Conservation (phyloP, 257 asterid species). For the Solanum virginianum region DNA sequence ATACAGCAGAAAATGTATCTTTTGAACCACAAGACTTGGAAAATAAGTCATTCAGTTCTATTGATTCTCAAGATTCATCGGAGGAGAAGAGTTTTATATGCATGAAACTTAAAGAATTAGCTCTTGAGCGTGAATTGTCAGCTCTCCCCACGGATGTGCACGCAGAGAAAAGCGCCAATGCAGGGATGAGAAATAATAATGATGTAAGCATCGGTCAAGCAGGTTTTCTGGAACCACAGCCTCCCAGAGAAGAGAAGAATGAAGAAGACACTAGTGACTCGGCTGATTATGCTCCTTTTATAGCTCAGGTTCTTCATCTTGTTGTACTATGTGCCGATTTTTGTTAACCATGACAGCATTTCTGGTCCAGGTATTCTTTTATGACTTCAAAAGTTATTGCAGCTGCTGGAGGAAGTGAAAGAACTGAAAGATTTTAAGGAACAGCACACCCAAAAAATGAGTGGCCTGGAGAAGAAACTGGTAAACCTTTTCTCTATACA, state of each 20-base stretch:
- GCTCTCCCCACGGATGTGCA: conserved; percentile 5
- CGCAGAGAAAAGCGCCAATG: conserved; percentile 14
- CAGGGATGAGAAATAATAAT: conserved; percentile 14
- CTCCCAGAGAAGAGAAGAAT: conserved; percentile 10
- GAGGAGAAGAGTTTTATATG: conserved; percentile 30
- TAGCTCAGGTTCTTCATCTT: conserved; percentile 39
- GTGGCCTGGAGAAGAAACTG: conserved; percentile 46
- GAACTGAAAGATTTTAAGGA: conserved; percentile 39
- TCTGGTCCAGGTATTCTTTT: neutral
- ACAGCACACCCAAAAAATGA: conserved; percentile 32
- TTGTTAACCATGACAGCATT: neutral
- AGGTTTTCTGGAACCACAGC: conserved; percentile 14
- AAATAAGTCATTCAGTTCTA: conserved; percentile 13
- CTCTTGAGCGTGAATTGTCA: conserved; percentile 1
- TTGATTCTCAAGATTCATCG: conserved; percentile 12
- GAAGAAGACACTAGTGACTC: conserved; percentile 19
- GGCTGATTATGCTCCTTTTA: conserved; percentile 20
- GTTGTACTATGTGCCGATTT: neutral
- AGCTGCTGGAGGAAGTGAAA: conserved; percentile 41
- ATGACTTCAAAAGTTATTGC: neutral
- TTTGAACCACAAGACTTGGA: conserved; percentile 9
- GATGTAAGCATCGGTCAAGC: conserved; percentile 11
- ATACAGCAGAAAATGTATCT: conserved; percentile 17
- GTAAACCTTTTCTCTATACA: conserved; percentile 20
- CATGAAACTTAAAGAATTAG: conserved; percentile 50